Conservation (phyloP, 352 stramenopile genomes). For the Globisporangium splendens region DNA sequence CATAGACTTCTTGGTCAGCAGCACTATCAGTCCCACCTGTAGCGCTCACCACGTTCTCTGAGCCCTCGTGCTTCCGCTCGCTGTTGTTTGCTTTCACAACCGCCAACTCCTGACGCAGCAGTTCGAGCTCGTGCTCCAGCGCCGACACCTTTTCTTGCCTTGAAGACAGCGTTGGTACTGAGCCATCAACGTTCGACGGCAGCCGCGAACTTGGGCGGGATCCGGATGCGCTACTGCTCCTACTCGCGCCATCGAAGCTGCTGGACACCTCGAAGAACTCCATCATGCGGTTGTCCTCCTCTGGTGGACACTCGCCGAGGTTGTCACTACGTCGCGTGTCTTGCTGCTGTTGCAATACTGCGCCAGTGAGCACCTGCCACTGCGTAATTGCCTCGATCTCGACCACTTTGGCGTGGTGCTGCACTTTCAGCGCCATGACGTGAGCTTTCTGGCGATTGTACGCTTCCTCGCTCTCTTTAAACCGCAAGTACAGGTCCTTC, state of each 20-base stretch:
- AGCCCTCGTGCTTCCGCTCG: background rate
- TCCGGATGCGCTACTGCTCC: conserved; percentile 1
- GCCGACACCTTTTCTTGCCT: background rate
- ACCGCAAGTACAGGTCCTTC: conserved; percentile 70
- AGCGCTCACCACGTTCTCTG: too few relatives aligned
- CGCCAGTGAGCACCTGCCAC: conserved; percentile 37
- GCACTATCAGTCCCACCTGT: too few relatives aligned
- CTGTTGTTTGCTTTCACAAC: background rate
- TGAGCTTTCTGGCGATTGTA: conserved; percentile 40
- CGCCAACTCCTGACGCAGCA: conserved; percentile 26
- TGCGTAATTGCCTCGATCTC: conserved; percentile 48
- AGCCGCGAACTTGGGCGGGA: conserved; percentile 2
- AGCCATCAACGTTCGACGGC: background rate
- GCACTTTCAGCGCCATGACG: conserved; percentile 34
- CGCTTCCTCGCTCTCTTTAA: conserved; percentile 65
- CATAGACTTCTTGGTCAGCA: too few relatives aligned
- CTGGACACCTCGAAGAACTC: too few relatives aligned
- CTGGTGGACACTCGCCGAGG: too few relatives aligned
- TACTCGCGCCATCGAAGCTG: conserved; percentile 2
- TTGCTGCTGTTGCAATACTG: conserved; percentile 14
- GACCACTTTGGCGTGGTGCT: conserved; percentile 39
- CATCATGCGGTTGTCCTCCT: too few relatives aligned
- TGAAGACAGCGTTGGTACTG: background rate
- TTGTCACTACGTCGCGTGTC: background rate
- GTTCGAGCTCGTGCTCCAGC: conserved; percentile 29